Evolutionary conservation across 179 eudicot genomes (phyloP), one percentile per base, ranked within the genome.

Genomic region (Sideroxylon spinosum): DNA sequence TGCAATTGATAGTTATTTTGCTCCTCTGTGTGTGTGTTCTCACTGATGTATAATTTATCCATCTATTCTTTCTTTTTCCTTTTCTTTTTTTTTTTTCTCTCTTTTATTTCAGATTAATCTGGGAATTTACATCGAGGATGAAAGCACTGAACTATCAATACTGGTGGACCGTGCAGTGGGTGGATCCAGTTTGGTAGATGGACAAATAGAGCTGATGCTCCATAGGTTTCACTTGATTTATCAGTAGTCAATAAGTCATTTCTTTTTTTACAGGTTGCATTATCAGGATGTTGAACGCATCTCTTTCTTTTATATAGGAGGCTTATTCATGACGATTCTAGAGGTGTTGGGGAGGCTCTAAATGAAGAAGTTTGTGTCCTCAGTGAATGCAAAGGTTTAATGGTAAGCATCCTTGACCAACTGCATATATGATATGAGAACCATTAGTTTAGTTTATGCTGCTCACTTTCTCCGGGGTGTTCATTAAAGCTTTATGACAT

Each of bases 131-230:
- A 76, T 91, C 53, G 83, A 86, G 81, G 98, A 93, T 86, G 97
- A 85, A 66, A 87, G 63, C 80, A 85, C 61, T 60, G 98, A 93
- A 80, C 84, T 95, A 46, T 95, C 98, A 19, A 91, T 95, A 53
- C 86, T 95, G 86, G 98, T 95, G 44, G 97, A 95, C 79, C 92
- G 97, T 77, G 87, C 98, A 55, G 91, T 95, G 77, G 98, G 98
- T 79, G 98, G 97, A 62, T 87, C 98, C 71, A 95, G 97, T 81
- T 77, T 91, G 76, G 86, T 78, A 76, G 97, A 95, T 86, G 98
- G 97, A 70, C 97, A 95, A 79, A 80, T 95, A 85, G 98, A 95
- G 84, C 82, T 95, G 80, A 95, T 95, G 98, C 97, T 95, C 74
- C 98, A 93, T 76, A 90, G 98, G 98, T 95, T 78, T 73, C 68